Conservation (phyloP, 2,329 filamentous ascomycete species). For the Exophiala aquamarina region DNA sequence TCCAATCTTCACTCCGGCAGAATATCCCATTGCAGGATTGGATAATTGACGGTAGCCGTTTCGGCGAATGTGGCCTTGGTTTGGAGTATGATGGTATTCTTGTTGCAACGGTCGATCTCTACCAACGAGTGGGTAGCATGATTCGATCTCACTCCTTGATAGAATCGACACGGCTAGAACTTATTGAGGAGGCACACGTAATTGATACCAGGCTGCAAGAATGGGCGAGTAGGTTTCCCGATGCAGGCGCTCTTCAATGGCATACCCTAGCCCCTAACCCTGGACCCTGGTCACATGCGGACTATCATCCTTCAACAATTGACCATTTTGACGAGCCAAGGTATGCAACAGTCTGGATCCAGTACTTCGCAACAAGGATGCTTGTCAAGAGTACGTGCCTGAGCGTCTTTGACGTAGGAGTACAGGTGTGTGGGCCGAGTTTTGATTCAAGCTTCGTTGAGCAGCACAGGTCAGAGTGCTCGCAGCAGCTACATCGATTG, state of each 20-base stretch:
- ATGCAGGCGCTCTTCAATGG: constrained; percentile 8
- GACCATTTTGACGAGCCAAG: constrained; percentile 27
- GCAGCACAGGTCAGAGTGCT: too few species aligned
- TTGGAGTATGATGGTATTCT: constrained; percentile 32
- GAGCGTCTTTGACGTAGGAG: constrained; percentile 15
- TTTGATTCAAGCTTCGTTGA: too few species aligned
- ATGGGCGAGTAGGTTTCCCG: constrained; percentile 15
- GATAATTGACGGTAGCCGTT: constrained; percentile 31
- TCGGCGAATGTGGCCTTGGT: constrained; percentile 33
- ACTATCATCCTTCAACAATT: constrained; percentile 27
- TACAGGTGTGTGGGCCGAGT: too few species aligned
- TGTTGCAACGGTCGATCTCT: constrained; percentile 27
- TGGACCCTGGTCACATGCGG: constrained; percentile 7
- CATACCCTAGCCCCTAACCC: constrained; percentile 16
- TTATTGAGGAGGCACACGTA: constrained; percentile 11
- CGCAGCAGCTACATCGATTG: too few species aligned
- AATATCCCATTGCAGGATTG: constrained; percentile 31
- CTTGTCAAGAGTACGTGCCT: constrained; percentile 29
- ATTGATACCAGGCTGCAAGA: constrained; percentile 14
- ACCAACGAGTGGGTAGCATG: constrained; percentile 4
- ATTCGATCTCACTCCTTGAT: constrained; percentile 2
- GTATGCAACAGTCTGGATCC: constrained; percentile 29
- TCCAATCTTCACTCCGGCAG: constrained; percentile 30
- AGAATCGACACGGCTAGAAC: neutral
- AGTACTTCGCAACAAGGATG: constrained; percentile 30